Evolutionary conservation across 345 rosid genomes (phyloP).

Genomic region (Dipteronia sinensis): DNA sequence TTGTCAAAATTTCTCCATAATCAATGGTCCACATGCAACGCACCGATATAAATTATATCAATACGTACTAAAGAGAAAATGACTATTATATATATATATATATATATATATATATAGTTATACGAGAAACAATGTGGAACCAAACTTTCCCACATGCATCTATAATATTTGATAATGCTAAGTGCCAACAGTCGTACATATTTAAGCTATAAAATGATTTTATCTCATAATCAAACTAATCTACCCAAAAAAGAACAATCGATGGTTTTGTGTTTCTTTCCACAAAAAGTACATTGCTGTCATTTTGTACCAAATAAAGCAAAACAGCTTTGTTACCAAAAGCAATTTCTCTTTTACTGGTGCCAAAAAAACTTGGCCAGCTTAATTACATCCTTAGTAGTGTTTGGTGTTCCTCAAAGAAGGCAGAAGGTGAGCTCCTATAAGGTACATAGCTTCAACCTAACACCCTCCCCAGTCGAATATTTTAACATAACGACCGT

Average conservation of each 20-base stretch:
- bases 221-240: background rate
- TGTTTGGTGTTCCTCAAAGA: background rate
- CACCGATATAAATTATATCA: too few species aligned
- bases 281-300: background rate
- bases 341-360: constrained; percentile 21
- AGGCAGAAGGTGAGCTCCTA: constrained; percentile 39
- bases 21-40: too few species aligned
- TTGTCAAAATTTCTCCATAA: too few species aligned
- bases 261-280: background rate
- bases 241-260: background rate
- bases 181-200: background rate
- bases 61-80: too few species aligned
- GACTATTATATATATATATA: too few species aligned
- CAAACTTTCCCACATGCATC: background rate
- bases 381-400: constrained; percentile 27
- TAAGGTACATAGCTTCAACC: constrained; percentile 41
- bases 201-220: background rate
- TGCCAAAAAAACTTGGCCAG: background rate
- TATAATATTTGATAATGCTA: too few species aligned
- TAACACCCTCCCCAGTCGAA: constrained; percentile 15
- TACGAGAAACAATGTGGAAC: too few species aligned
- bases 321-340: background rate
- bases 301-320: background rate
- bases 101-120: too few species aligned
- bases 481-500: background rate